phyloP scores from a whole-genome alignment of 768 basidiomycete species.

The Leccinum subtestaceum region DNA sequence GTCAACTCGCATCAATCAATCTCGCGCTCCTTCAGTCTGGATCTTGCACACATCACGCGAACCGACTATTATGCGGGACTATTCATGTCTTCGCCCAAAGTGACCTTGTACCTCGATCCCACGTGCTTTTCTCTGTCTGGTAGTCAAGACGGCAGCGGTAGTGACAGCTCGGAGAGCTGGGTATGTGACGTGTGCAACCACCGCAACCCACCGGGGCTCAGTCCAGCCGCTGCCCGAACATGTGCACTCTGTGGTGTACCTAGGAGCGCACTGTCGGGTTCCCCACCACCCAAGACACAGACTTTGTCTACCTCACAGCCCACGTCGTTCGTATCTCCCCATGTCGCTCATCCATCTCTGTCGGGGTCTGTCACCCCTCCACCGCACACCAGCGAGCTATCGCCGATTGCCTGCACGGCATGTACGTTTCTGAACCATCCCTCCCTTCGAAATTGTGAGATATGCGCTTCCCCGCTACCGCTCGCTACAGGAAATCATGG shows the following conservation, averaged over 20 bases:
- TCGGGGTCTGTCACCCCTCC: slow-evolving; percentile 21
- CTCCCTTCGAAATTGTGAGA: slow-evolving; percentile 72
- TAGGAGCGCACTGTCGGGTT: slow-evolving; percentile 37
- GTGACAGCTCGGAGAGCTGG: slow-evolving; percentile 58
- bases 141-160: slow-evolving; percentile 28
- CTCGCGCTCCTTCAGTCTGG: slow-evolving; percentile 64
- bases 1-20: slow-evolving; percentile 51
- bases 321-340: slow-evolving; percentile 35
- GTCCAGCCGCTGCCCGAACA: slow-evolving; percentile 62
- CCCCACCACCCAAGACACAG: slow-evolving; percentile 16
- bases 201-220: slow-evolving; percentile 74
- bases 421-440: slow-evolving; percentile 94
- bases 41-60: slow-evolving; percentile 60
- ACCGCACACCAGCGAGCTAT: slow-evolving; percentile 18
- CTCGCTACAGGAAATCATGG: slow-evolving; percentile 14
- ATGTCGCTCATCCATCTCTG: slow-evolving; percentile 20
- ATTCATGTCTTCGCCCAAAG: slow-evolving; percentile 85
- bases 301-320: slow-evolving; percentile 40
- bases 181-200: slow-evolving; percentile 88
- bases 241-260: slow-evolving; percentile 86
- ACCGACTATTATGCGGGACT: slow-evolving; percentile 91
- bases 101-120: slow-evolving; percentile 67
- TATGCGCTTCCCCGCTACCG: slow-evolving; percentile 75
- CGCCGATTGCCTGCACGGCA: slow-evolving; percentile 65
- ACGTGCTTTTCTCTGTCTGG: slow-evolving; percentile 23